Conservation (phyloP, 1,284 basidiomycete genomes). For the Inonotus obliquus region DNA sequence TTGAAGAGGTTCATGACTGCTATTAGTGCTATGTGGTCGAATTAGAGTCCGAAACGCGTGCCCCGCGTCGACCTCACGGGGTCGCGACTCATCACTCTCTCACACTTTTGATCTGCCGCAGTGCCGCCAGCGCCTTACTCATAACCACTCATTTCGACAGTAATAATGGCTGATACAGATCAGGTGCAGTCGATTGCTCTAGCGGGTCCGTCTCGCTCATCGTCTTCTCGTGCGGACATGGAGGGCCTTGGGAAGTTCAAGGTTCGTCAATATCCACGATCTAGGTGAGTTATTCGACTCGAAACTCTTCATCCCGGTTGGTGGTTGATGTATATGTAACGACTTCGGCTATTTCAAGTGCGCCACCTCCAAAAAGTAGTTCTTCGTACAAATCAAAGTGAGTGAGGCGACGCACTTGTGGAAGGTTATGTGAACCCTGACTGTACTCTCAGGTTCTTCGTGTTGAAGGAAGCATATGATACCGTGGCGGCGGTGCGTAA, state of each 20-base stretch:
- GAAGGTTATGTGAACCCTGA: not conserved
- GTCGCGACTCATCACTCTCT: not conserved
- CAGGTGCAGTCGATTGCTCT: not conserved
- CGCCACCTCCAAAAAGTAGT: not conserved
- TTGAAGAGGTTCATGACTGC: too few species aligned
- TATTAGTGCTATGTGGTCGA: too few species aligned
- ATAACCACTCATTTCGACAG: not conserved
- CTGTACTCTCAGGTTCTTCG: constrained; percentile 3
- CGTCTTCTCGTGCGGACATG: constrained; percentile 2
- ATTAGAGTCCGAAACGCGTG: not conserved
- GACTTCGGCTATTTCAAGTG: not conserved
- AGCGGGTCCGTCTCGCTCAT: constrained; percentile 2
- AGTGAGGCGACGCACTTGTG: not conserved
- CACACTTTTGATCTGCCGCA: not conserved
- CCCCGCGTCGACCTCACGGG: not conserved
- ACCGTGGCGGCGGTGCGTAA: constrained; percentile 11
- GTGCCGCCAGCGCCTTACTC: not conserved
- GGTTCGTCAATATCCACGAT: not conserved
- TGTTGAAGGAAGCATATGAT: constrained; percentile 12
- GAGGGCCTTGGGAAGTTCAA: constrained; percentile 16
- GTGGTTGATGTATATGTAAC: not conserved
- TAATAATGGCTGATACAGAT: not conserved
- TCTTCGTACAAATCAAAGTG: constrained; percentile 11
- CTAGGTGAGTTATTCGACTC: not conserved
- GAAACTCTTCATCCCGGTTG: not conserved